Base-by-base conservation (phyloP, 2,329 filamentous ascomycete species). In the Bipolaris cookei region DNA sequence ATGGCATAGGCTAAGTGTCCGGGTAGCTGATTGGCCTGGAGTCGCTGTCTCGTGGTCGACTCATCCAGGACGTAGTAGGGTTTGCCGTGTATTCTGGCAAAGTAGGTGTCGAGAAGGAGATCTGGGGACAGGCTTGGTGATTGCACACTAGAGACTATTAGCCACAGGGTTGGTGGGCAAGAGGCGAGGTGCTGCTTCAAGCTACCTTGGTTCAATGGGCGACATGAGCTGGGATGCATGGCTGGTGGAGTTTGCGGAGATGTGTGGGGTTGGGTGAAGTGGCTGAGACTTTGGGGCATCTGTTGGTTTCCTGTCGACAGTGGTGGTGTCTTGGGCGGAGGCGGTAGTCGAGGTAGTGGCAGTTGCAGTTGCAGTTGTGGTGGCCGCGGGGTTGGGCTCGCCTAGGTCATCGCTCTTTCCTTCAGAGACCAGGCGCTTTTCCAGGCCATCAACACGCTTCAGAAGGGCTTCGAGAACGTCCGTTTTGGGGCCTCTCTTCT, bases 401-500 rank as follows among this genome's bases (percentile, higher is more conserved):
- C 68, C 56, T 16, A 70, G 66, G 48, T 73, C 74, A 28, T 82
- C 77, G 20, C 81, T 81, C 71, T 80, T 78, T 56, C 76, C 77
- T 60, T 81, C 78, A 28, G 80, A 77, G 72, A 91, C 90, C 37
- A 96, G 81, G 61, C 88, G 87, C 70, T 90, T 91, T 74, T 96
- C 91, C 48, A 96, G 80, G 1, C 91, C 91, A 73, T 96, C 92
- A 2, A 96, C 91, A 51, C 92, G 85, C 76, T 94, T 96, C 57
- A 96, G 73, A 7, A 96, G 80, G 1, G 92, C 91, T 74, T 96
- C 92, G 30, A 96, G 81, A 4, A 96, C 90, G 73, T 96, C 92
- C 25, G 91, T 96, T 77, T 96, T 96, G 2, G 92, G 92, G 0
- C 92, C 92, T 73, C 92, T 84, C 76, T 96, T 96, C 79, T 96